phyloP scores from a whole-genome alignment of 805 yeast genomes.

The Yamadazyma tumulicola region DNA sequence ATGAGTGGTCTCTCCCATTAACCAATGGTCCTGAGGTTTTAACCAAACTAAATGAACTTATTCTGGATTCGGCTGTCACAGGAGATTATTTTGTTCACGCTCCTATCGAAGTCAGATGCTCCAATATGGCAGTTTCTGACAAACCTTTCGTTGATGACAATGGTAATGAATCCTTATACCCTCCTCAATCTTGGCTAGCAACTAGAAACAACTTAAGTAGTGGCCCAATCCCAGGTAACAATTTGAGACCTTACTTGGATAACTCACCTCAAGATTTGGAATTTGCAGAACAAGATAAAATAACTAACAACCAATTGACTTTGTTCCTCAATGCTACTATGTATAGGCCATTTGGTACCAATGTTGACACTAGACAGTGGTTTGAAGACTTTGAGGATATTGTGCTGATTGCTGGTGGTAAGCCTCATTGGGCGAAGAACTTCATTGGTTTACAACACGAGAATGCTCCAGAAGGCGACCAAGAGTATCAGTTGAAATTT shows the following conservation, averaged over 20 bases:
- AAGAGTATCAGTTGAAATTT: constrained; percentile 34
- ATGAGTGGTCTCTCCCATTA: constrained; percentile 97
- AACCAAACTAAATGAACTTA: constrained; percentile 56
- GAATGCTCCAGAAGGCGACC: constrained; percentile 32
- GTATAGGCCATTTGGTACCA: constrained; percentile 85
- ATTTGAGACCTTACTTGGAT: constrained; percentile 76
- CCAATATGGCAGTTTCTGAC: constrained; percentile 66
- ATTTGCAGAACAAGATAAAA: constrained; percentile 46
- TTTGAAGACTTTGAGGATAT: constrained; percentile 77
- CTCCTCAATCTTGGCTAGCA: constrained; percentile 47
- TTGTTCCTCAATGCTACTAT: constrained; percentile 89
- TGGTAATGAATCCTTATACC: constrained; percentile 38
- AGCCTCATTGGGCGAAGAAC: constrained; percentile 98
- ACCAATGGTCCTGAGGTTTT: constrained; percentile 71
- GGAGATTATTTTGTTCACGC: constrained; percentile 85
- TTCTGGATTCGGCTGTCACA: constrained; percentile 53
- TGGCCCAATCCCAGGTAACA: constrained; percentile 86
- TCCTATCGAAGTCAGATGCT: constrained; percentile 91
- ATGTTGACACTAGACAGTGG: constrained; percentile 77
- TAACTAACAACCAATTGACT: constrained; percentile 74
- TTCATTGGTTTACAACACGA: constrained; percentile 57
- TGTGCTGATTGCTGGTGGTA: constrained; percentile 76
- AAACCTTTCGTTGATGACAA: constrained; percentile 31
- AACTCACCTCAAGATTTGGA: constrained; percentile 62
- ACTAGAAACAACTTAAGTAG: constrained; percentile 50